phyloP scores from a whole-genome alignment of 495 filamentous ascomycete genomes.

The Platismatia glauca region DNA sequence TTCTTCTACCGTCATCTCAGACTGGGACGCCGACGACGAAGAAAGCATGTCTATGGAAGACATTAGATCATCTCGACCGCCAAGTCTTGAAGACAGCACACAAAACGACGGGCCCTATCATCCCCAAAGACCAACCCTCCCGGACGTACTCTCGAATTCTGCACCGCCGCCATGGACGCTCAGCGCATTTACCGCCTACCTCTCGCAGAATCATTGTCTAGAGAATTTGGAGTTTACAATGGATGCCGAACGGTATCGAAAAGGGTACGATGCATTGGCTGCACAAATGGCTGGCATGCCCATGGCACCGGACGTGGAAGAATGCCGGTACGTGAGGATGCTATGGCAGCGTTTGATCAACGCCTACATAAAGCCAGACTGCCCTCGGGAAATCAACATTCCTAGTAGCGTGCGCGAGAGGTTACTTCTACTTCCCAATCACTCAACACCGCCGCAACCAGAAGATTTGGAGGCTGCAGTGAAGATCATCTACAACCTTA shows the following conservation, averaged over 20 bases:
- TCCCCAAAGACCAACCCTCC: slow-evolving; percentile 68
- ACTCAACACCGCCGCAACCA: slow-evolving; percentile 61
- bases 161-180: slow-evolving; percentile 89
- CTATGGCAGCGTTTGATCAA: slow-evolving; percentile 55
- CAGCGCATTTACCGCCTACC: slow-evolving; percentile 89
- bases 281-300: slow-evolving; percentile 34
- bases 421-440: slow-evolving; percentile 56
- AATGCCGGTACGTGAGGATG: slow-evolving; percentile 62
- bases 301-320: slow-evolving; percentile 42
- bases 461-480: slow-evolving; percentile 80
- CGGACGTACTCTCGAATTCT: slow-evolving; percentile 79
- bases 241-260: slow-evolving; percentile 83
- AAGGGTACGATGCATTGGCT: slow-evolving; percentile 56
- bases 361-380: slow-evolving; percentile 44
- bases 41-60: slow-evolving; percentile 42
- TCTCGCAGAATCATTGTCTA: slow-evolving; percentile 95
- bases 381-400: slow-evolving; percentile 87
- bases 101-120: slow-evolving; percentile 51
- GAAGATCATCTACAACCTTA: slow-evolving; percentile 82
- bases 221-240: slow-evolving; percentile 97
- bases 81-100: slow-evolving; percentile 39
- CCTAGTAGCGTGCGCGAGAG: slow-evolving; percentile 75
- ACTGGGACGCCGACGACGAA: slow-evolving; percentile 54
- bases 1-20: slow-evolving; percentile 28
- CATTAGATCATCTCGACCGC: slow-evolving; percentile 42